A percentile compares a stretch with the other conserved stretches of the same genome.
Conservation (phyloP, 2,329 filamentous ascomycete species). For the Fusarium equiseti region DNA sequence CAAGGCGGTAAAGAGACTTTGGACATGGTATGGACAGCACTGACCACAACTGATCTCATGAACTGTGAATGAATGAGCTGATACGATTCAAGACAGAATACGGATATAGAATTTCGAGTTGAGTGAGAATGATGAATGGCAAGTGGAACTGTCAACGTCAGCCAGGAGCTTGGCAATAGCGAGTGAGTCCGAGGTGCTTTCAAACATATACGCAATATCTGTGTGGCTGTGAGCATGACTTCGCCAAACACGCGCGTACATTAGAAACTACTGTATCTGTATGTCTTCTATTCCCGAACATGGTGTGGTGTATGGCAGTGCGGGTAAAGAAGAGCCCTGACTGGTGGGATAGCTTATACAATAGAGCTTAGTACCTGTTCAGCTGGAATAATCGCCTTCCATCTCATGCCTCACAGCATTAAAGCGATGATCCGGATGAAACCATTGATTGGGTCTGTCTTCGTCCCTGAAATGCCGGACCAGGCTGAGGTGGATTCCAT, state of each 20-base stretch:
- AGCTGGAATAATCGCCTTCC: not conserved
- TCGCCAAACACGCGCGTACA: slow-evolving; percentile 40
- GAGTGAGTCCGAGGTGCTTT: slow-evolving; percentile 20
- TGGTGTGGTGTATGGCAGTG: slow-evolving; percentile 35
- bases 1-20: slow-evolving; percentile 10
- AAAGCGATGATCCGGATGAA: slow-evolving; percentile 22
- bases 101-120: not conserved
- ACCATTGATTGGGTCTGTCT: slow-evolving; percentile 13
- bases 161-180: slow-evolving; percentile 43
- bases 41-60: slow-evolving; percentile 21
- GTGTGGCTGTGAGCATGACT: slow-evolving; percentile 43
- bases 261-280: not conserved
- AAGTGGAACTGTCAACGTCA: slow-evolving; percentile 43
- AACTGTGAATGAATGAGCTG: slow-evolving; percentile 2
- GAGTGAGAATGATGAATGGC: slow-evolving; percentile 10
- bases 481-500: slow-evolving; percentile 12
- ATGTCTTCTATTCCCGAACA: slow-evolving; percentile 17
- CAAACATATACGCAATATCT: slow-evolving; percentile 28
- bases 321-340: slow-evolving; percentile 26
- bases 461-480: slow-evolving; percentile 40
- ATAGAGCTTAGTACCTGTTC: not conserved
- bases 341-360: slow-evolving; percentile 13
- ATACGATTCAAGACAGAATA: slow-evolving; percentile 1
- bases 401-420: not conserved
- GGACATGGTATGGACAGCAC: slow-evolving; percentile 18